phyloP scores from a whole-genome alignment of 1,284 basidiomycete genomes.

The Cryptococcus floricola region DNA sequence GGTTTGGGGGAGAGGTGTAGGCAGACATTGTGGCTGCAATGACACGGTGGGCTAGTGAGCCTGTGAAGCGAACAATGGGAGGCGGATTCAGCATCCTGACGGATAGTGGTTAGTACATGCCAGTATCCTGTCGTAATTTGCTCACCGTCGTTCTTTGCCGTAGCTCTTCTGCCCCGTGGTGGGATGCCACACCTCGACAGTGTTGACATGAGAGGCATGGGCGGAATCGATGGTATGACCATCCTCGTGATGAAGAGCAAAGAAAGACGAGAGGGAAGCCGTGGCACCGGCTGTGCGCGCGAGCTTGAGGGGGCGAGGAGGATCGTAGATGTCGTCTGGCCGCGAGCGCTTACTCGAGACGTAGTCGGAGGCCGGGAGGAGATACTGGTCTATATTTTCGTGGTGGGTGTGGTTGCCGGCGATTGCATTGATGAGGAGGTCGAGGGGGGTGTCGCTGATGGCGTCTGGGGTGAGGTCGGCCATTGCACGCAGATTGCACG shows the following conservation, averaged over 20 bases:
- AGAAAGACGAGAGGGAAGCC: too few relatives aligned
- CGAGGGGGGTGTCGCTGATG: constrained; percentile 25
- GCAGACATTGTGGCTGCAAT: constrained; percentile 19
- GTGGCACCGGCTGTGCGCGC: not conserved
- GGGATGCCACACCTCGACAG: constrained; percentile 42
- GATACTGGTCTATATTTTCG: too few relatives aligned
- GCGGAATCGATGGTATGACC: too few relatives aligned
- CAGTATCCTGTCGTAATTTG: not conserved
- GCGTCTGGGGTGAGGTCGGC: not conserved
- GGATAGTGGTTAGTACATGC: constrained; percentile 8
- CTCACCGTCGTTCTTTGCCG: constrained; percentile 41
- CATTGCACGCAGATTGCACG: not conserved
- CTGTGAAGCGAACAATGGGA: constrained; percentile 36
- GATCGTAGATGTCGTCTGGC: not conserved
- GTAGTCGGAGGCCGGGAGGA: too few relatives aligned
- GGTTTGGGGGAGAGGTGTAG: constrained; percentile 3
- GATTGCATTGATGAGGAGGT: constrained; percentile 45
- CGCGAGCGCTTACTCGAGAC: not conserved
- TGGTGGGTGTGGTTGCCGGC: constrained; percentile 1
- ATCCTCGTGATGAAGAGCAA: too few relatives aligned
- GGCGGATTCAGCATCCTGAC: constrained; percentile 39
- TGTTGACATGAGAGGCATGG: constrained; percentile 3
- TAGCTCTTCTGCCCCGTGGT: constrained; percentile 45
- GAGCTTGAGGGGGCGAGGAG: constrained; percentile 11
- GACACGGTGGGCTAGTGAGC: constrained; percentile 24